Conservation (phyloP, 2,329 filamentous ascomycete species). For the Atkinsonella hypoxylon region DNA sequence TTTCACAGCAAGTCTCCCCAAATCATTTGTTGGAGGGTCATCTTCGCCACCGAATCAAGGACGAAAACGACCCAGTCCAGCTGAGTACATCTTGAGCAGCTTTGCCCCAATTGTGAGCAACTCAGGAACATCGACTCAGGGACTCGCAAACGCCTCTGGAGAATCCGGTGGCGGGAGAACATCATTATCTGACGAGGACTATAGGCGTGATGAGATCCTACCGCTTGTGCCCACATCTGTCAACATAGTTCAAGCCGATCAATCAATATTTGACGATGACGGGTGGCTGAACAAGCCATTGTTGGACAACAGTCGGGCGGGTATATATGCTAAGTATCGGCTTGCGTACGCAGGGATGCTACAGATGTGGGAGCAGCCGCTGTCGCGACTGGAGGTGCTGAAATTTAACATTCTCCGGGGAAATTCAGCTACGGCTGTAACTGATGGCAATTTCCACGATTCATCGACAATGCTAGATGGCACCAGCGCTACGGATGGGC, state of each 20-base stretch:
- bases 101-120: conserved; percentile 36
- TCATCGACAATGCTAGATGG: conserved; percentile 27
- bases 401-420: conserved; percentile 55
- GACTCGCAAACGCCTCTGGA: conserved; percentile 30
- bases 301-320: conserved; percentile 37
- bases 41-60: conserved; percentile 32
- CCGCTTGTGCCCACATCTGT: conserved; percentile 39
- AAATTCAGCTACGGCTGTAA: conserved; percentile 19
- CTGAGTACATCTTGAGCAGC: conserved; percentile 45
- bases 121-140: conserved; percentile 31
- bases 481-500: conserved; percentile 20
- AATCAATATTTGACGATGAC: conserved; percentile 56
- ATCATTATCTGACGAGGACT: conserved; percentile 43
- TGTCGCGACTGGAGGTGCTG: conserved; percentile 53
- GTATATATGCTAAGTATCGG: conserved; percentile 47
- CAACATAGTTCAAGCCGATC: conserved; percentile 45
- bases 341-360: conserved; percentile 57
- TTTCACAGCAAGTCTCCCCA: conserved; percentile 43
- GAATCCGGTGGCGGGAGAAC: conserved; percentile 36
- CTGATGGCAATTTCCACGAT: conserved; percentile 23
- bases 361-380: conserved; percentile 51
- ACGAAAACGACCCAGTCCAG: conserved; percentile 48
- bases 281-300: conserved; percentile 50
- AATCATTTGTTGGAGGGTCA: conserved; percentile 27
- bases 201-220: conserved; percentile 31